These are phyloP conservation scores for Phellopilus nigrolimitatus DNA, from an alignment of 1,284 basidiomycete genomes.

Conservation along the genomic window DNA sequence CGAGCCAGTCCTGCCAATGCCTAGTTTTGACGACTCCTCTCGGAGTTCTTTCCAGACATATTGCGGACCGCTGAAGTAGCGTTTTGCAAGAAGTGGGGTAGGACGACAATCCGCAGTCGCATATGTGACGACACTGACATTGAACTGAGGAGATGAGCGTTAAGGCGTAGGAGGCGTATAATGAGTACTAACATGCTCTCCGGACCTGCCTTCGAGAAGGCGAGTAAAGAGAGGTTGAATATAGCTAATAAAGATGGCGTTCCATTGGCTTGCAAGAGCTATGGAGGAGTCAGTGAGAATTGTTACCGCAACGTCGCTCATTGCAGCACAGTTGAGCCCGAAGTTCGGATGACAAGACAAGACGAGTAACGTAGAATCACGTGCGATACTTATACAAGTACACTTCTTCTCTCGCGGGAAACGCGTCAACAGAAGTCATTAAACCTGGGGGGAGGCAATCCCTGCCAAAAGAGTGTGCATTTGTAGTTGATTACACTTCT, in stretches of 20 bases:
- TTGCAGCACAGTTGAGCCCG: neutral
- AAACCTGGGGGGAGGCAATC: too few relatives aligned
- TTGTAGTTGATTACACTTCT: too few relatives aligned
- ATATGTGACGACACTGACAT: constrained; percentile 56
- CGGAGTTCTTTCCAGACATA: constrained; percentile 41
- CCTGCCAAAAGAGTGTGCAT: too few relatives aligned
- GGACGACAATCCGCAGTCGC: constrained; percentile 45
- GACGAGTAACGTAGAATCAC: too few relatives aligned
- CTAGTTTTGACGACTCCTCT: constrained; percentile 43
- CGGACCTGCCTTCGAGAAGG: constrained; percentile 39
- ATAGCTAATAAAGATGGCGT: constrained; percentile 43
- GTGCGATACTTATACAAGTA: too few relatives aligned
- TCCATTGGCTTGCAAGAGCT: constrained; percentile 51
- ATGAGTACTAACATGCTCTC: constrained; percentile 30
- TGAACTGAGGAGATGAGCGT: constrained; percentile 36
- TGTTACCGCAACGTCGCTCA: constrained; percentile 37
- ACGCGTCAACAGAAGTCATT: too few relatives aligned
- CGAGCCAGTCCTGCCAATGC: constrained; percentile 50
- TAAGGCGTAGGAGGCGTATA: neutral
- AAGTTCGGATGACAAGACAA: neutral
- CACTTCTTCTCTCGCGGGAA: too few relatives aligned
- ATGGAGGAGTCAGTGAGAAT: constrained; percentile 64
- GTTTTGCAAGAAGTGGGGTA: constrained; percentile 49
- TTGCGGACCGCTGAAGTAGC: constrained; percentile 45
- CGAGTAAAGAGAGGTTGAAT: constrained; percentile 48